Conservation (phyloP, 768 basidiomycete species). For the Russula griseocarnosa region DNA sequence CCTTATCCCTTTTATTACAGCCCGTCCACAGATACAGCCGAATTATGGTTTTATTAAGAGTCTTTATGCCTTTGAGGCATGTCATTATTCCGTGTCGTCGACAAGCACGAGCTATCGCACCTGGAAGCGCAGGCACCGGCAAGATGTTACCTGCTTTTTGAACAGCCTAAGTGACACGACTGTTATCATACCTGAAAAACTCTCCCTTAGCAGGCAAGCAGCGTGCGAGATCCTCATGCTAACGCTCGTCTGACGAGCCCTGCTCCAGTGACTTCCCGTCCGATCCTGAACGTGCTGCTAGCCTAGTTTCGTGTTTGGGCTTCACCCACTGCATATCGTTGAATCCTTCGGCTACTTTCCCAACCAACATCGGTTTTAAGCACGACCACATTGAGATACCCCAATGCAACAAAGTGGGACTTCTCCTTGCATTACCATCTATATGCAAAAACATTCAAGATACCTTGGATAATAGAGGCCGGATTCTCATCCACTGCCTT, state of each 20-base stretch:
- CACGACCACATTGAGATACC: constrained; percentile 45
- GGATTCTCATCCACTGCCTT: constrained; percentile 52
- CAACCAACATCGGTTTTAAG: constrained; percentile 35
- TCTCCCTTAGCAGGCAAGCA: constrained; percentile 50
- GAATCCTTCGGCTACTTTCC: constrained; percentile 46
- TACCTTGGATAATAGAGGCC: constrained; percentile 41
- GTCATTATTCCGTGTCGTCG: constrained; percentile 45
- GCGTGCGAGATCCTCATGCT: neutral
- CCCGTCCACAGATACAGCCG: constrained; percentile 39
- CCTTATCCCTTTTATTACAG: constrained; percentile 30
- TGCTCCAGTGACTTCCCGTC: constrained; percentile 51
- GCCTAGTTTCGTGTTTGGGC: constrained; percentile 48
- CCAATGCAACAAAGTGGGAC: constrained; percentile 38
- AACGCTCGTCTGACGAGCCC: constrained; percentile 7
- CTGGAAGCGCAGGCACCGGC: constrained; percentile 56
- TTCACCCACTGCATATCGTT: constrained; percentile 54
- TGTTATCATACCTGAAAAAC: constrained; percentile 45
- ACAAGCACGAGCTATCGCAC: constrained; percentile 45
- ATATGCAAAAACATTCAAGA: constrained; percentile 46
- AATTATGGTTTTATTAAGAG: constrained; percentile 56
- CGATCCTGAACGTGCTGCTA: constrained; percentile 47
- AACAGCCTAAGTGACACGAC: constrained; percentile 51
- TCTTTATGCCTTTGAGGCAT: constrained; percentile 50
- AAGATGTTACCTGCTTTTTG: constrained; percentile 51
- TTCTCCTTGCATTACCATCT: constrained; percentile 46